These are phyloP conservation scores for Dendrobium officinale DNA, from an alignment of 106 monocot genomes.

Conservation along the genomic window DNA sequence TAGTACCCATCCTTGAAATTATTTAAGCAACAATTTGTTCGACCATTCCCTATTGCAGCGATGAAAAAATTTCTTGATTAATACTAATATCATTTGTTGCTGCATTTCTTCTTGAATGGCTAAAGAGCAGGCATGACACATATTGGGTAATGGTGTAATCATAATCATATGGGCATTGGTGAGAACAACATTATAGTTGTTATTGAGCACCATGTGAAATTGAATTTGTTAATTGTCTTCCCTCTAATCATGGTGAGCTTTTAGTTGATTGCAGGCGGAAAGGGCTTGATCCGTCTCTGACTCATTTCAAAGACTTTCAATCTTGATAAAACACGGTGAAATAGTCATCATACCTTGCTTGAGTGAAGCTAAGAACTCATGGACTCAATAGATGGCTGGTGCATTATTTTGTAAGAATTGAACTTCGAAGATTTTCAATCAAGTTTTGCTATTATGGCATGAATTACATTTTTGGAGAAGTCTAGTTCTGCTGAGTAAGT, in stretches of 20 bases:
- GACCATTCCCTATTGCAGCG: no score
- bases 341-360: neutral
- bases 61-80: neutral
- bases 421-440: neutral
- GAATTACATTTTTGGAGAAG: neutral
- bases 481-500: neutral
- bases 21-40: neutral
- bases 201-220: constrained; percentile 11
- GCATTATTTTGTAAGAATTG: neutral
- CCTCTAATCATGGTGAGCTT: neutral
- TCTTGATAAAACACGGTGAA: neutral
- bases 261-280: neutral
- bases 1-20: neutral
- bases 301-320: neutral
- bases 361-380: neutral
- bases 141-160: constrained; percentile 5
- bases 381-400: neutral
- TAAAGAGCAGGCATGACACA: neutral
- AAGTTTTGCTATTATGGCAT: neutral
- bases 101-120: neutral
- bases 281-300: neutral
- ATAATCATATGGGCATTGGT: neutral
- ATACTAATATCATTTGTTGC: neutral
- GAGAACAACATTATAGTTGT: neutral
- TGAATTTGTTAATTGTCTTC: neutral